Base-by-base conservation (phyloP, 2,329 filamentous ascomycete species). In the Aspergillus intermedius region DNA sequence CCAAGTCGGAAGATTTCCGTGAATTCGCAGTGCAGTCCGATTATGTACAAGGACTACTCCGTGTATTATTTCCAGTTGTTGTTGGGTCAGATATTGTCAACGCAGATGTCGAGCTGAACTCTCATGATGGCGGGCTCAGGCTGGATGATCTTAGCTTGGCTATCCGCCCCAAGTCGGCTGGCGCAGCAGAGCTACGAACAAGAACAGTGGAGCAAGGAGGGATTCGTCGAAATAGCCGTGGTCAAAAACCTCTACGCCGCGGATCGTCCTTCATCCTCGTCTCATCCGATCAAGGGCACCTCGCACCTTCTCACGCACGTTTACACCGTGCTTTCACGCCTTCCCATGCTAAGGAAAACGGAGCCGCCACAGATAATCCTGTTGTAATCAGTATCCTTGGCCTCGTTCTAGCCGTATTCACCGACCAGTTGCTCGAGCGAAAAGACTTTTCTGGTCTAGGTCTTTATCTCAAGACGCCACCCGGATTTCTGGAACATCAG, bases 361-460 rank as follows among this genome's bases (percentile, higher is more conserved):
- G 76, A 72, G 54, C 59, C 22, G 54, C 53, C 6, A 75, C 84
- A 9, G 83, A 83, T 30, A 85, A 87, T 60, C 77, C 81, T 1
- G 77, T 95, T 15, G 79, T 91, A 0, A 86, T 94, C 53, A 83
- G 82, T 4, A 73, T 96, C 12, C 69, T 95, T 4, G 86, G 91
- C 53, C 77, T 97, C 19, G 79, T 91, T 2, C 76, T 93, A 44
- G 80, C 79, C 17, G 82, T 96, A 0, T 95, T 95, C 60, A 78
- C 87, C 44, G 91, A 96, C 59, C 89, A 97, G 58, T 73, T 97
- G 0, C 80, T 95, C 39, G 79, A 79, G 25, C 83, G 89, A 22
- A 95, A 95, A 64, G 93, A 98, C 46, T 98, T 97, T 62, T 77
- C 85, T 2, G 91, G 93, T 0, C 87, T 98, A 46, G 84, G 86